Evolutionary conservation across 371 early-diverging fungal genomes (phyloP), one percentile per base, ranked within the genome.

Genomic region (Circinella minor): DNA sequence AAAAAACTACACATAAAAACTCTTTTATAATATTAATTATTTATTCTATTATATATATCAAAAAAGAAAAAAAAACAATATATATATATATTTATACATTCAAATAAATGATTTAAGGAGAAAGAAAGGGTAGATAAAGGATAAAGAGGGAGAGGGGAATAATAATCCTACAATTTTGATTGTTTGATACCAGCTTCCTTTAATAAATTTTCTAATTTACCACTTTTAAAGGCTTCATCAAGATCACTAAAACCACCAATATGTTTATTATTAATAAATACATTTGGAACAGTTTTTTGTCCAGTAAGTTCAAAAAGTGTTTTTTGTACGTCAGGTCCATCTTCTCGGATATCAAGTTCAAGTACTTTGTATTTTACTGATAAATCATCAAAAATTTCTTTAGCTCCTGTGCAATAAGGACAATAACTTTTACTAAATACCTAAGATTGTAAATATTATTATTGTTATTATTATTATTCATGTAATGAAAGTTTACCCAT

Each of bases 261-360:
- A 70, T 95, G 96, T 51, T 89, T 76, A 51, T 85, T 82, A 34
- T 88, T 83, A 71, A 95, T 89, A 79, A 95, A 97, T 66, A 96
- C 91, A 79, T 96, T 96, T 66, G 98, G 98, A 38, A 97, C 97
- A 6, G 96, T 95, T 36, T 90, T 83, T 84, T 96, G 95, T 0
- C 89, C 86, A 11, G 94, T 95, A 70, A 91, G 73, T 65, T 88
- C 82, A 1, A 66, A 69, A 36, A 98, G 87, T 47, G 88, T 88
- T 11, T 69, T 72, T 77, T 96, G 97, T 67, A 97, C 95, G 4
- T 85, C 89, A 48, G 75, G 61, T 14, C 98, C 97, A 70, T 96
- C 83, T 13, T 78, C 48, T 15, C 70, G 71, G 1, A 75, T 71
- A 71, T 90, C 82, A 11, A 95, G 78, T 77, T 93, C 93, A 15